Percentiles rank a stretch among this genome's conserved stretches.
phyloP scores from a whole-genome alignment of 257 asterid species.

The Primulina huaijiensis region DNA sequence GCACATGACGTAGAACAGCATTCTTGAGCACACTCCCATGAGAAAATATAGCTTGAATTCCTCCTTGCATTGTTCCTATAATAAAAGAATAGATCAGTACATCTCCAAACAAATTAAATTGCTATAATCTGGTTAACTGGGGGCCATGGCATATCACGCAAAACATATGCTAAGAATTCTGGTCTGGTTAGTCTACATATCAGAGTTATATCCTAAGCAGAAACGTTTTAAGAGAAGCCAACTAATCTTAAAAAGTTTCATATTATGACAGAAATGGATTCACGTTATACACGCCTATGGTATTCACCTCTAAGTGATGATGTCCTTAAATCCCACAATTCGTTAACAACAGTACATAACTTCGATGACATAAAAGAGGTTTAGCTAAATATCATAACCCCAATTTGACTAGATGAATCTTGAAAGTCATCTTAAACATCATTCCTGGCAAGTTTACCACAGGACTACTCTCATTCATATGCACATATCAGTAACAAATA shows the following conservation, averaged over 20 bases:
- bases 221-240: too few relatives aligned
- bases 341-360: neutral
- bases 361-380: neutral
- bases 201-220: too few relatives aligned
- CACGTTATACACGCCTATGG: neutral
- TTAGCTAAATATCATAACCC: neutral
- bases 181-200: too few relatives aligned
- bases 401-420: too few relatives aligned
- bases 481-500: neutral
- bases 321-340: neutral
- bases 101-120: constrained; percentile 1
- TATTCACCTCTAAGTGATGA: neutral
- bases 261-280: neutral
- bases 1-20: constrained; percentile 65
- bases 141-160: neutral
- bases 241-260: too few relatives aligned
- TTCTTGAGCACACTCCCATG: constrained; percentile 60
- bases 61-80: constrained; percentile 81
- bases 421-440: too few relatives aligned
- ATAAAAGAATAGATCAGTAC: constrained; percentile 15
- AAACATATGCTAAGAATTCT: too few relatives aligned
- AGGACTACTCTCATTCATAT: too few relatives aligned
- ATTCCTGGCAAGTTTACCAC: too few relatives aligned
- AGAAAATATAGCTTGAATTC: constrained; percentile 64
- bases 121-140: neutral